Evolutionary conservation across 2,329 filamentous ascomycete species (phyloP), one percentile per base, ranked within the genome.

Genomic region (Plectosphaerella cucumerina): DNA sequence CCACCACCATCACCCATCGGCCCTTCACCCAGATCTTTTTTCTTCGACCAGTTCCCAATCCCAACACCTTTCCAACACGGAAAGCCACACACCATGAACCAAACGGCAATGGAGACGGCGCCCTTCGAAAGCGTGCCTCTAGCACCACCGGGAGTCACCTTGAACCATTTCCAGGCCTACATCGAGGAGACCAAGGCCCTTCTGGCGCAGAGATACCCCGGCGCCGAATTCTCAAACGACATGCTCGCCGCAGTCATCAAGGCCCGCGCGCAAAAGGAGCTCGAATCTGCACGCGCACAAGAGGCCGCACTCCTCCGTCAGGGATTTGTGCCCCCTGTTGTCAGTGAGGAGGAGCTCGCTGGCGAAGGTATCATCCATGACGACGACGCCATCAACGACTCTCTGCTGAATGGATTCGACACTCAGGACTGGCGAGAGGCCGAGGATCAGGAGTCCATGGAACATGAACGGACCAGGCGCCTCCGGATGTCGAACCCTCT

Each of bases 341-440:
- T 17, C 4, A 44, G 21, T n/a, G 48, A 50, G 14, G 48, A 50
- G 17, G 48, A 50, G 14, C 41, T 50, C 33, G 22, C 39, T 12
- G 34, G 21, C 8, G 41, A 15, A 8, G 48, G 48, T n/a, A 31
- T 50, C 48, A 41, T 50, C 31, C 26, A 44, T 12, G 48, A 50
- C 48, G 17, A 44, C 8, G 41, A 15, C n/a, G 20, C 41, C 33
- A 50, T 50, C 41, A 50, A 50, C 41, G 48, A 50, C 17, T 50
- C 48, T 10, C 48, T 50, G 11, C n/a, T 17, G 15, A n/a, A 50
- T 26, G 48, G 48, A 15, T 18, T 33, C 21, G 41, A 50, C 9
- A 21, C 34, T 14, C 47, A 42, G 47, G 18, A 23, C 37, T 48
- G 34, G 47, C 34, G 17, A 8, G 21, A 42, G 12, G 47, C 47